Conservation (phyloP, 306 rosid genomes). For the Vigna radiata region DNA sequence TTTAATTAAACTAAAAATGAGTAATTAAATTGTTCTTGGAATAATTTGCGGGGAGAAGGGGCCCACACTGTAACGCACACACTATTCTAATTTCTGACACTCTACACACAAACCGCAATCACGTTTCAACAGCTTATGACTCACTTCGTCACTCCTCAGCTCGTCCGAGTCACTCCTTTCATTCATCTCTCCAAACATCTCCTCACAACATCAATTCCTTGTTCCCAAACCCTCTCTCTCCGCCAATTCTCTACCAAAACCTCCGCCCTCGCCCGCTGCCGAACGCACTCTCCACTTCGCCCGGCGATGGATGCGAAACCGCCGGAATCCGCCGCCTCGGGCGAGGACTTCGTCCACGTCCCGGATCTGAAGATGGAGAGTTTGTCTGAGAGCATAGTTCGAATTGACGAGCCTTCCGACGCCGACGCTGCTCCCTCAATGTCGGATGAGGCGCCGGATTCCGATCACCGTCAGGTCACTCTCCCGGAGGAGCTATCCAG, state of each 20-base stretch:
- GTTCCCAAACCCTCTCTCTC: constrained; percentile 28
- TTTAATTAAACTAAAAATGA: too few relatives aligned
- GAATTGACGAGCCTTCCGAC: constrained; percentile 59
- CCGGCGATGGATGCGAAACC: constrained; percentile 65
- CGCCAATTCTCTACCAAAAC: constrained; percentile 44
- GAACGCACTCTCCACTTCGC: constrained; percentile 21
- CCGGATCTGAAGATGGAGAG: constrained; percentile 66
- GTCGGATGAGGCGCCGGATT: constrained; percentile 35
- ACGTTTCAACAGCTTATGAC: constrained; percentile 44
- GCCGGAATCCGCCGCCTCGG: constrained; percentile 46
- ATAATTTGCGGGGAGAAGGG: neutral
- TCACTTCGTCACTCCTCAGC: constrained; percentile 56
- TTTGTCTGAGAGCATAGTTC: constrained; percentile 76
- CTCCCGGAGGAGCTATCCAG: constrained; percentile 79
- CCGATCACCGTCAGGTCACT: constrained; percentile 47
- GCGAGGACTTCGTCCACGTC: constrained; percentile 79
- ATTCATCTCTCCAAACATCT: constrained; percentile 31
- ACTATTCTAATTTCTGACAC: constrained; percentile 7
- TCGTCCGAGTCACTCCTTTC: constrained; percentile 51
- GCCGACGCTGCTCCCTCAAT: constrained; percentile 23
- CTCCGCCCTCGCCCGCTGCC: constrained; percentile 21
- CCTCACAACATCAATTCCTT: neutral
- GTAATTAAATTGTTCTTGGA: neutral
- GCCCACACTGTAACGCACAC: neutral
- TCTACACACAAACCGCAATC: neutral